Conservation (phyloP, 805 yeast genomes). For the Torulaspora quercuum region DNA sequence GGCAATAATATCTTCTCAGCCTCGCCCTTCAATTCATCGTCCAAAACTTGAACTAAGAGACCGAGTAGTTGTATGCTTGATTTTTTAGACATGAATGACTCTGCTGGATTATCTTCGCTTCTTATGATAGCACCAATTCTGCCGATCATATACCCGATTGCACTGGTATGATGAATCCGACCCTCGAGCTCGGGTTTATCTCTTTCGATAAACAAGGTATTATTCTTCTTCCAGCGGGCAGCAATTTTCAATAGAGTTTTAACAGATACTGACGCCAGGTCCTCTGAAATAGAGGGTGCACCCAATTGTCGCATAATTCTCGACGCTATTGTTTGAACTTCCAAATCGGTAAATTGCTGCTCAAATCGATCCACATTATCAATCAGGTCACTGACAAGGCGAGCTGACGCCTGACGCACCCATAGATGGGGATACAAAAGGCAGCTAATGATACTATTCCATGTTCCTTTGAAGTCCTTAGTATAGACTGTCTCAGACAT, state of each 20-base stretch:
- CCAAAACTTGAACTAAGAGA: slow-evolving; percentile 52
- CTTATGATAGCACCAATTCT: slow-evolving; percentile 62
- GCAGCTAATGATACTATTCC: slow-evolving; percentile 52
- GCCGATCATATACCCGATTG: slow-evolving; percentile 44
- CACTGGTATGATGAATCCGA: slow-evolving; percentile 25
- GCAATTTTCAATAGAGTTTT: slow-evolving; percentile 63
- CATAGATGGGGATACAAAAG: slow-evolving; percentile 86
- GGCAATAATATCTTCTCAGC: slow-evolving; percentile 54
- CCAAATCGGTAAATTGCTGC: slow-evolving; percentile 40
- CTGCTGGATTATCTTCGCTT: slow-evolving; percentile 56
- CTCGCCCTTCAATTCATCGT: slow-evolving; percentile 39
- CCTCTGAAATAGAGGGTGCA: slow-evolving; percentile 69
- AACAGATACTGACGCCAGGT: slow-evolving; percentile 58
- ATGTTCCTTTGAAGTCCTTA: slow-evolving; percentile 38
- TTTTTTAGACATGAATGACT: slow-evolving; percentile 57
- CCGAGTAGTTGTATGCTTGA: slow-evolving; percentile 70
- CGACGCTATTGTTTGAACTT: slow-evolving; percentile 64
- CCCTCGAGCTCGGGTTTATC: slow-evolving; percentile 23
- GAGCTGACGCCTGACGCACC: slow-evolving; percentile 69
- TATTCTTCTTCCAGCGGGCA: slow-evolving; percentile 54
- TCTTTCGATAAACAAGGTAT: slow-evolving; percentile 39
- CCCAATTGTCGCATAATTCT: slow-evolving; percentile 73
- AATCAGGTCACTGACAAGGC: slow-evolving; percentile 55
- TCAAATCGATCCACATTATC: slow-evolving; percentile 38
- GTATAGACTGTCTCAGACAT: slow-evolving; percentile 35